phyloP scores from a whole-genome alignment of 306 rosid species.

The Nissolia schottii region DNA sequence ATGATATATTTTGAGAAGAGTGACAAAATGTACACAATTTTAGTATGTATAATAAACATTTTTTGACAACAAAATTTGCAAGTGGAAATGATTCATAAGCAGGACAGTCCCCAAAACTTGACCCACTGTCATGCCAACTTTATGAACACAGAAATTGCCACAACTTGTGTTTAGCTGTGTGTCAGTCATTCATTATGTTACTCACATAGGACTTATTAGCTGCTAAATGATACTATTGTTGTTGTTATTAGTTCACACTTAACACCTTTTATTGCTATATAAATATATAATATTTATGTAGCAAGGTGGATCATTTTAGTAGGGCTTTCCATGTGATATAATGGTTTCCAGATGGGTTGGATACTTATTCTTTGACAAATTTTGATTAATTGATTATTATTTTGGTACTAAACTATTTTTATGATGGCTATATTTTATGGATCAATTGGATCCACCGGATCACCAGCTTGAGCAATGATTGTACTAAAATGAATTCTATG shows the following conservation, averaged over 20 bases:
- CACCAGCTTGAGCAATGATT: conserved; percentile 6
- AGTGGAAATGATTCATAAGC: conserved; percentile 18
- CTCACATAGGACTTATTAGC: neutral
- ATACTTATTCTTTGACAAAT: neutral
- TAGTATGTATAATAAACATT: no score
- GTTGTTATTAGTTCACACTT: neutral
- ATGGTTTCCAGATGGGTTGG: conserved; percentile 22
- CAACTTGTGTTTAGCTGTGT: neutral
- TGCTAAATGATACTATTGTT: neutral
- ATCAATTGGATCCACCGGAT: conserved; percentile 1
- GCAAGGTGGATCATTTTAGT: neutral
- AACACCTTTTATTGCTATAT: neutral
- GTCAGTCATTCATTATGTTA: neutral
- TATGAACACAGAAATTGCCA: conserved; percentile 8
- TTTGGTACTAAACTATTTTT: neutral
- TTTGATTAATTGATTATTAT: neutral
- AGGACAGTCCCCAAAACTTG: neutral
- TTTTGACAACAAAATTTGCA: neutral
- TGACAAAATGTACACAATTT: no score
- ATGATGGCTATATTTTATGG: conserved; percentile 9
- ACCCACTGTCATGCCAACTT: neutral
- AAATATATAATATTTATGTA: neutral
- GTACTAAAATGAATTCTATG: neutral
- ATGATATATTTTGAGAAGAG: no score
- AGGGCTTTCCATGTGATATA: conserved; percentile 19